Evolutionary conservation across 2,329 filamentous ascomycete species (phyloP).

Genomic region (Ophiocordyceps polyrhachis-furcata): DNA sequence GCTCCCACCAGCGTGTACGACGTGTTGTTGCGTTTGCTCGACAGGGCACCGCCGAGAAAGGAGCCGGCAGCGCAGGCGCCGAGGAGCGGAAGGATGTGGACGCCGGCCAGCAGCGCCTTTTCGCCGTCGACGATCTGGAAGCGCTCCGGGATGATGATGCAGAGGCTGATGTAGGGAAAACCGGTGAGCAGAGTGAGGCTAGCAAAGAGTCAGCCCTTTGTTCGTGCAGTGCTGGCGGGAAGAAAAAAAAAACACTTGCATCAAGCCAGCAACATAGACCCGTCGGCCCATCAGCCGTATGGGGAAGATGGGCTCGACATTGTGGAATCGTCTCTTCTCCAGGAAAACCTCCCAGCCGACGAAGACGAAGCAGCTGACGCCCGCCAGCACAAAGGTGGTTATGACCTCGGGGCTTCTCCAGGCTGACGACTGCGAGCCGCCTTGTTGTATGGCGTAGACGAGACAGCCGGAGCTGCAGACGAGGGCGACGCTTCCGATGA

Average conservation of each 20-base stretch:
- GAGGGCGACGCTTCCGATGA: slow-evolving; percentile 30
- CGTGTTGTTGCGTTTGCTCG: slow-evolving; percentile 33
- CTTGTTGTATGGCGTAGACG: slow-evolving; percentile 38
- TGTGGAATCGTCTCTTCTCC: slow-evolving; percentile 14
- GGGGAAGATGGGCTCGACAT: slow-evolving; percentile 36
- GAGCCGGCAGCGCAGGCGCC: slow-evolving; percentile 36
- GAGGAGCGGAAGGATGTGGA: slow-evolving; percentile 40
- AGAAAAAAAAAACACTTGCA: slow-evolving; percentile 24
- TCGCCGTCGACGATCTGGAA: slow-evolving; percentile 40
- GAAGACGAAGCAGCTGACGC: slow-evolving; percentile 28
- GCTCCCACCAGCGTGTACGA: slow-evolving; percentile 30
- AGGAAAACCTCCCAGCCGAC: slow-evolving; percentile 31
- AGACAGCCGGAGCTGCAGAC: slow-evolving; percentile 32
- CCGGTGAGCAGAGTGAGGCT: slow-evolving; percentile 38
- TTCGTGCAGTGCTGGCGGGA: no score
- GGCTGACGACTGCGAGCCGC: slow-evolving; percentile 28
- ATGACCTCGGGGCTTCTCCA: slow-evolving; percentile 36
- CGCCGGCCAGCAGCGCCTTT: slow-evolving; percentile 31
- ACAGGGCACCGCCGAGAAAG: slow-evolving; percentile 33
- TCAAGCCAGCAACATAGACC: slow-evolving; percentile 30
- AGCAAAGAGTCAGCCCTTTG: background rate
- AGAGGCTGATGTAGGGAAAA: slow-evolving; percentile 37
- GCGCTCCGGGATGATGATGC: slow-evolving; percentile 38
- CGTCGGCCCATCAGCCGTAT: slow-evolving; percentile 26
- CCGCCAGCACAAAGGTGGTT: slow-evolving; percentile 26